Base-by-base conservation (phyloP, 371 early-diverging fungal species). In the Mucor lusitanicus region DNA sequence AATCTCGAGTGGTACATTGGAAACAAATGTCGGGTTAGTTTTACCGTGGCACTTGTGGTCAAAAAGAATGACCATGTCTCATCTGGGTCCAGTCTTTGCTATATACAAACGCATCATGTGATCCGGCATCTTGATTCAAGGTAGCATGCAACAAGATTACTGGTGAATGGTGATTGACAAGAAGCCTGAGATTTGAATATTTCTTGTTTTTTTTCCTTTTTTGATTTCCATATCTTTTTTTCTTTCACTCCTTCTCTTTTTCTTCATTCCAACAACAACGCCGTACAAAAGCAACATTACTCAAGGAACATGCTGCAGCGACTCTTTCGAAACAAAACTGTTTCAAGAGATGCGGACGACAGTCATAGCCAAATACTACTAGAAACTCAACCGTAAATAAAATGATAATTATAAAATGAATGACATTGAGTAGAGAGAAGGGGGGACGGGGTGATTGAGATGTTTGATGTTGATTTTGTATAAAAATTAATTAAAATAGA, bases 311-410 rank as follows among this genome's bases (percentile, higher is more conserved):
- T 80, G 80, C 67, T 80, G 23, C 80, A 80, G 57, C 68, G 76
- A 74, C 73, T 80, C 13, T 80, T 80, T 69, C 75, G 78, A 37
- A 73, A 64, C 67, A 77, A 74, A 64, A 71, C 76, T 42, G 72
- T 61, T 39, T 61, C 69, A 40, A 77, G 72, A 68, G 80, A 79
- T 62, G 61, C 65, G 21, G 79, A 80, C 54, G 78, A 76, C 50
- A 64, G 63, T 32, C 68, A 75, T 32, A 73, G 72, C 19, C 72
- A 72, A 42, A 60, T 61, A 55, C 72, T 80, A 56, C 57, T 80
- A 56, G 78, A 77, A 69, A 72, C 80, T 35, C 78, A 80, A 72
- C 67, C 73, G 80, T 80, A 71, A 72, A 72, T 68, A 63, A 65
- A 63, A 57, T 33, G 46, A 64, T 33, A 64, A 57, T 64, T 58